phyloP scores from a whole-genome alignment of 208 protist genomes.

The Herpetomonas samuelpessoai region DNA sequence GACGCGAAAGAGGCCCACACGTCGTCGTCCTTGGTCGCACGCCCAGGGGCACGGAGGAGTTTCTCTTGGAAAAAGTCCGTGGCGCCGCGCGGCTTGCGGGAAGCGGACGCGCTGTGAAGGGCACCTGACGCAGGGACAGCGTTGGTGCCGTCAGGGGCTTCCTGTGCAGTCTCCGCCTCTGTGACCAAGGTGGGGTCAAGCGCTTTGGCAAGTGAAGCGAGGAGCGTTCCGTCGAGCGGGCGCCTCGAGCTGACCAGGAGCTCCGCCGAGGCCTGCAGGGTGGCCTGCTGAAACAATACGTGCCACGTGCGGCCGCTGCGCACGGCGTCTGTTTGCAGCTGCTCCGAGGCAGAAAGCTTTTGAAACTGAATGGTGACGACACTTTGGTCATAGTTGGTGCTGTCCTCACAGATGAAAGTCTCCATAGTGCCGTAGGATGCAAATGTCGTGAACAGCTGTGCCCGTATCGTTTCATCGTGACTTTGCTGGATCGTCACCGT shows the following conservation, averaged over 20 bases:
- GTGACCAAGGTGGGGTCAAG: constrained; percentile 11
- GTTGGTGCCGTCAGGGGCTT: neutral
- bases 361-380: constrained; percentile 68
- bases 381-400: constrained; percentile 47
- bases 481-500: constrained; percentile 48
- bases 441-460: constrained; percentile 59
- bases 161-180: neutral
- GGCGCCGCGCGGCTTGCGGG: neutral
- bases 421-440: constrained; percentile 68
- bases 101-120: neutral
- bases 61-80: neutral
- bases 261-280: constrained; percentile 34
- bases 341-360: constrained; percentile 58
- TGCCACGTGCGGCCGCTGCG: constrained; percentile 33
- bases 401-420: constrained; percentile 41
- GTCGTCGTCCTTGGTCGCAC: neutral
- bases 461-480: constrained; percentile 33
- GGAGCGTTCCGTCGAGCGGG: constrained; percentile 15
- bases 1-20: neutral
- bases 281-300: constrained; percentile 35
- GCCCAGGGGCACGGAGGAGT: neutral
- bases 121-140: constrained; percentile 10
- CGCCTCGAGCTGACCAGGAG: constrained; percentile 44
- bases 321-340: constrained; percentile 41
- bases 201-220: constrained; percentile 14